Evolutionary conservation across 805 yeast species (phyloP).

Genomic region (Pichia paraexigua): DNA sequence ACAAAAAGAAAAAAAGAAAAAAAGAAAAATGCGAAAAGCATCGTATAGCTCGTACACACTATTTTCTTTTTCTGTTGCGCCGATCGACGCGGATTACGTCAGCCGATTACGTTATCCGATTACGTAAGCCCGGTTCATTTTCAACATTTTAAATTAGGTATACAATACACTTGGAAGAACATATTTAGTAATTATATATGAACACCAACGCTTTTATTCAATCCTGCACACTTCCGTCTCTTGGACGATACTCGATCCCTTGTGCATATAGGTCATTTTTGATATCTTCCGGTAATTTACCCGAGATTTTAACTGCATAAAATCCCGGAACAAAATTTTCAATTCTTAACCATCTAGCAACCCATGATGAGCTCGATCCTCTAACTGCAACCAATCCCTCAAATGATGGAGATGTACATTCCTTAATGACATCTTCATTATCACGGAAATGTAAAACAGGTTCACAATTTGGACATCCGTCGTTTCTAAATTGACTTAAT

Average conservation of each 20-base stretch:
- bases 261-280: slow-evolving; percentile 62
- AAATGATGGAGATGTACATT: slow-evolving; percentile 92
- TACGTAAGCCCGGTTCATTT: neutral
- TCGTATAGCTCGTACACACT: neutral
- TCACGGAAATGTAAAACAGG: slow-evolving; percentile 65
- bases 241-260: slow-evolving; percentile 81
- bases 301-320: slow-evolving; percentile 90
- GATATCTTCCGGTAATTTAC: slow-evolving; percentile 83
- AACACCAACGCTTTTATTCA: slow-evolving; percentile 17
- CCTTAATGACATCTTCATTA: slow-evolving; percentile 79
- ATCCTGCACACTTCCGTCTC: slow-evolving; percentile 72
- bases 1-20: too few species aligned
- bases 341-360: slow-evolving; percentile 89
- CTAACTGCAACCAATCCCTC: slow-evolving; percentile 92
- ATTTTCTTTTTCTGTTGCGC: neutral
- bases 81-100: too few species aligned
- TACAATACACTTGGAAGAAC: neutral
- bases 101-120: neutral
- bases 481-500: slow-evolving; percentile 61
- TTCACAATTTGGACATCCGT: slow-evolving; percentile 96
- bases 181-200: too few species aligned
- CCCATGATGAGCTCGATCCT: slow-evolving; percentile 85
- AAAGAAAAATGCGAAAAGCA: neutral
- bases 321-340: slow-evolving; percentile 84
- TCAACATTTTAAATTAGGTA: neutral